These are phyloP conservation scores for Pelargonium fulgidum DNA, from an alignment of 441 rosid species.

Conservation along the genomic window DNA sequence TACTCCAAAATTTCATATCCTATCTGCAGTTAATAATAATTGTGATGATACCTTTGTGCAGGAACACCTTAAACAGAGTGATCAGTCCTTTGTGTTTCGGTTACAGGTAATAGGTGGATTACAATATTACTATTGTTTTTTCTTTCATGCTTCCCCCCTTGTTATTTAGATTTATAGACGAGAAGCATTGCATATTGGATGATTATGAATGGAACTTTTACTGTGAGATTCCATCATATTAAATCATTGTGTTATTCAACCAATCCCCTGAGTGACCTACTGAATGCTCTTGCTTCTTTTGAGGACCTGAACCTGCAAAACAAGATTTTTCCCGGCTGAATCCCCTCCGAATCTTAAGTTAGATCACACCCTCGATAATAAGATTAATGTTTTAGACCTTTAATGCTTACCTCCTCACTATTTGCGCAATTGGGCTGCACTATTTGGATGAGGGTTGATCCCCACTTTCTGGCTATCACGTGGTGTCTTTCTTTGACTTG, in stretches of 20 bases:
- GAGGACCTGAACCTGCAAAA: too few species aligned
- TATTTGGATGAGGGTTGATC: too few species aligned
- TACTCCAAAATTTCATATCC: not conserved
- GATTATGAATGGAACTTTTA: not conserved
- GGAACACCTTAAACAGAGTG: constrained; percentile 94
- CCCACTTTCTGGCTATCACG: too few species aligned
- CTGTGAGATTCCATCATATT: not conserved
- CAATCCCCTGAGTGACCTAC: not conserved
- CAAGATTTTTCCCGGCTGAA: too few species aligned
- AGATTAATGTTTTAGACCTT: too few species aligned
- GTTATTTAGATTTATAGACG: not conserved
- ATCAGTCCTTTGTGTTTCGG: constrained; percentile 85
- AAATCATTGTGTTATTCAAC: not conserved
- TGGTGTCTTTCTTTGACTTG: too few species aligned
- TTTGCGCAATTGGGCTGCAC: too few species aligned
- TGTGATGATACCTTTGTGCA: constrained; percentile 34
- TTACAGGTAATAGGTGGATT: constrained; percentile 55
- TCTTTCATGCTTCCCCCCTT: not conserved
- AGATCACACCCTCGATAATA: too few species aligned
- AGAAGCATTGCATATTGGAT: not conserved
- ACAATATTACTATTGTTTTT: not conserved
- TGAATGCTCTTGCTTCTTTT: too few species aligned
- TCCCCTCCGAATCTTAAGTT: too few species aligned
- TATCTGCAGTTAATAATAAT: constrained; percentile 13
- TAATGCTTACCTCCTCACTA: too few species aligned